Conservation (phyloP, 176 grass and related monocot species). For the Juncus inflexus region DNA sequence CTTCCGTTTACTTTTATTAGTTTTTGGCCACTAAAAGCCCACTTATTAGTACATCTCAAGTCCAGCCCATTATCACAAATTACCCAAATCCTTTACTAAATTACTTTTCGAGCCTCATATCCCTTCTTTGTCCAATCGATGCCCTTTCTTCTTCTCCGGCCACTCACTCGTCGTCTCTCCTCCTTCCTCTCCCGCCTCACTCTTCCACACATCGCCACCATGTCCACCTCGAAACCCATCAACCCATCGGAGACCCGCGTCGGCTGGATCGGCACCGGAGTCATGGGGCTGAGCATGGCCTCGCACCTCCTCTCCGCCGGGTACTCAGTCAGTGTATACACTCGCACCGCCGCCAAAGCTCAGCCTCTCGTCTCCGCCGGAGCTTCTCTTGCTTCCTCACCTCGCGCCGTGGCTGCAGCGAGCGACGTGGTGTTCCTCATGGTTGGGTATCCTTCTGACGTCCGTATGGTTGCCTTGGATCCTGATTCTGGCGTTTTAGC, state of each 20-base stretch:
- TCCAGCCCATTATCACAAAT: too few relatives aligned
- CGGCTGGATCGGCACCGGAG: slow-evolving; percentile 86
- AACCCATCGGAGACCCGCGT: slow-evolving; percentile 48
- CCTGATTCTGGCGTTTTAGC: slow-evolving; percentile 52
- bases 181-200: too few relatives aligned
- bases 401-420: slow-evolving; percentile 38
- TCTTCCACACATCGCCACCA: background rate
- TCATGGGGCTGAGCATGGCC: slow-evolving; percentile 95
- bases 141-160: too few relatives aligned
- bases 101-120: too few relatives aligned
- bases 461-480: slow-evolving; percentile 63
- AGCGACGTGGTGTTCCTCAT: slow-evolving; percentile 96
- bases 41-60: too few relatives aligned
- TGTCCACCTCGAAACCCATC: slow-evolving; percentile 12
- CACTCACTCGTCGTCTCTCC: too few relatives aligned
- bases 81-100: too few relatives aligned
- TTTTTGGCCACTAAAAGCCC: too few relatives aligned
- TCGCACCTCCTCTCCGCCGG: slow-evolving; percentile 73
- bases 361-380: slow-evolving; percentile 53
- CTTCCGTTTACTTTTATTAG: background rate
- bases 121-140: too few relatives aligned
- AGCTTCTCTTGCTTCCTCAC: slow-evolving; percentile 40
- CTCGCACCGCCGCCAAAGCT: slow-evolving; percentile 65
- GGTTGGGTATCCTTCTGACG: slow-evolving; percentile 82
- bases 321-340: slow-evolving; percentile 78